Evolutionary conservation across 352 stramenopile genomes (phyloP).

Genomic region (Pythium rhizo-oryzae): DNA sequence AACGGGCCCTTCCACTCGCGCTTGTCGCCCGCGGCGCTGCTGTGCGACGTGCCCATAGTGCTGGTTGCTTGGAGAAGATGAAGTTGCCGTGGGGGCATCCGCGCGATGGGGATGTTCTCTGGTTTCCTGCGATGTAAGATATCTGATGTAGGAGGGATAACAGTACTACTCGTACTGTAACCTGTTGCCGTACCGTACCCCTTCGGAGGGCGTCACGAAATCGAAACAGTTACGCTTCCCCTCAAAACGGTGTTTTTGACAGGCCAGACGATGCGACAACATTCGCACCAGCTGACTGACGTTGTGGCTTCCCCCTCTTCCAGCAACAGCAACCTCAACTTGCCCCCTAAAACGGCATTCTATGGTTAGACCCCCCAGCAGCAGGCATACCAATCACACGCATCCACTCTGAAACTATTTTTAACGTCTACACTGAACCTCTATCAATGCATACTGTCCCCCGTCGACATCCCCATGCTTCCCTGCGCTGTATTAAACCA

Average conservation of each 20-base stretch:
- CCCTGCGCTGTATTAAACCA: too few relatives aligned
- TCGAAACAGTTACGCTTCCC: neutral
- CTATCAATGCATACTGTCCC: neutral
- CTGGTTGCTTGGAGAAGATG: neutral
- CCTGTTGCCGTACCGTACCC: neutral
- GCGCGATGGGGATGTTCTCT: neutral
- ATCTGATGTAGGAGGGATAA: neutral
- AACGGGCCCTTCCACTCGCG: slow-evolving; percentile 80
- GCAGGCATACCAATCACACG: neutral
- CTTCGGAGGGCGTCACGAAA: neutral
- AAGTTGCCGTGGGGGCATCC: neutral
- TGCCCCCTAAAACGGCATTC: neutral
- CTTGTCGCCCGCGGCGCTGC: slow-evolving; percentile 4
- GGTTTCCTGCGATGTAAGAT: neutral
- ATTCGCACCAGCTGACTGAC: too few relatives aligned
- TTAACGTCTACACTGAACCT: neutral
- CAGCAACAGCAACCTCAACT: too few relatives aligned
- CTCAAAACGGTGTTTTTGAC: neutral
- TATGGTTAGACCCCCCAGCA: neutral
- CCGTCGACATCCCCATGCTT: too few relatives aligned
- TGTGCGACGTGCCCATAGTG: slow-evolving; percentile 30
- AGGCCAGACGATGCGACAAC: neutral
- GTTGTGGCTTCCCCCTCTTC: too few relatives aligned
- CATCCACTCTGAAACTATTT: neutral
- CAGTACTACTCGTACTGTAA: neutral